These are phyloP conservation scores for Suillus sp. DNA, from an alignment of 768 basidiomycete genomes.

Conservation along the genomic window DNA sequence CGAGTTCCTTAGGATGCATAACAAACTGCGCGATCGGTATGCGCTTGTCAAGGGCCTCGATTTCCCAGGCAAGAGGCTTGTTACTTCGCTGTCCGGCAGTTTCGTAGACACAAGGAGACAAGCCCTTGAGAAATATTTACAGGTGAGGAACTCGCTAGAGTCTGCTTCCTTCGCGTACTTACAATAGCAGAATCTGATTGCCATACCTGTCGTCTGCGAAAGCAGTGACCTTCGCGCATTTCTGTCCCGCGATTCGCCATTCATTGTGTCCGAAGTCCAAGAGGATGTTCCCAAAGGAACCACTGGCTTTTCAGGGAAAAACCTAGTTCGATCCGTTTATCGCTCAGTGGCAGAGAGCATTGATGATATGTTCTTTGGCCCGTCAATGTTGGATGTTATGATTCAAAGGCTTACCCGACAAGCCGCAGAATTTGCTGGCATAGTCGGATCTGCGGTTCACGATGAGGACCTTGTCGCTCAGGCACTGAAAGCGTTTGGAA, in stretches of 20 bases:
- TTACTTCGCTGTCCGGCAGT: slow-evolving; percentile 81
- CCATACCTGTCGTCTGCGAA: slow-evolving; percentile 75
- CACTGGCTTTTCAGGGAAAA: slow-evolving; percentile 62
- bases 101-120: slow-evolving; percentile 82
- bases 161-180: slow-evolving; percentile 9
- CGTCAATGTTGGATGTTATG: slow-evolving; percentile 94
- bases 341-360: slow-evolving; percentile 91
- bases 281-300: slow-evolving; percentile 43
- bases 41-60: slow-evolving; percentile 69
- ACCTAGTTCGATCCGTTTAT: slow-evolving; percentile 85
- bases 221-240: slow-evolving; percentile 82
- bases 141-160: slow-evolving; percentile 46
- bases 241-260: slow-evolving; percentile 85
- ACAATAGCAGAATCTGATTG: slow-evolving; percentile 61
- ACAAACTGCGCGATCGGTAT: slow-evolving; percentile 78
- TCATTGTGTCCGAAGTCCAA: slow-evolving; percentile 57
- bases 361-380: slow-evolving; percentile 97
- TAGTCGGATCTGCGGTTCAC: slow-evolving; percentile 73
- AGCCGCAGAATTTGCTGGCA: slow-evolving; percentile 85
- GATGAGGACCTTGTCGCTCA: slow-evolving; percentile 87
- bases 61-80: slow-evolving; percentile 92
- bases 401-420: slow-evolving; percentile 88
- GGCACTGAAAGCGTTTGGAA: slow-evolving; percentile 72
- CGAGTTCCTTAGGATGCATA: slow-evolving; percentile 91
- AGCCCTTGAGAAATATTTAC: slow-evolving; percentile 87